Evolutionary conservation across 2,329 filamentous ascomycete genomes (phyloP).

Genomic region (Phialemonium atrogriseum): DNA sequence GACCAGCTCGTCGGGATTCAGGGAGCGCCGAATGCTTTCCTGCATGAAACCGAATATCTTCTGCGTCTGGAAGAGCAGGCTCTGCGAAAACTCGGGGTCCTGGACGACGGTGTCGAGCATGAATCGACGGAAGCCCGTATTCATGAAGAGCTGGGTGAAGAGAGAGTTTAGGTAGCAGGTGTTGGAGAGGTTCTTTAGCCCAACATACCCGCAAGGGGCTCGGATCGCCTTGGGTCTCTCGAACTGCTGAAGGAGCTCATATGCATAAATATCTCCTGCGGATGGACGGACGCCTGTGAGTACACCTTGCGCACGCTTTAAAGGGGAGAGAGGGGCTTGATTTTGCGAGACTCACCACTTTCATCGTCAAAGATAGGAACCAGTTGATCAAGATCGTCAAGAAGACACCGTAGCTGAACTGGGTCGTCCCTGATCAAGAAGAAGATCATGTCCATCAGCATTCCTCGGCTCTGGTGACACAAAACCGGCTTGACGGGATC

Average conservation of each 20-base stretch:
- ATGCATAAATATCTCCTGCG: conserved; percentile 42
- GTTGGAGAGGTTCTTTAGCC: conserved; percentile 84
- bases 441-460: conserved; percentile 53
- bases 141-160: conserved; percentile 94
- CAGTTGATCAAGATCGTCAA: conserved; percentile 42
- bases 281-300: background rate
- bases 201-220: conserved; percentile 73
- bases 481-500: conserved; percentile 28
- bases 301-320: background rate
- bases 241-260: conserved; percentile 52
- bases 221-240: conserved; percentile 63
- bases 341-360: conserved; percentile 25
- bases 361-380: conserved; percentile 38
- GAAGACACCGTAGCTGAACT: conserved; percentile 37
- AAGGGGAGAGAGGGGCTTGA: background rate
- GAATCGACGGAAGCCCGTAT: conserved; percentile 76
- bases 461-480: conserved; percentile 44
- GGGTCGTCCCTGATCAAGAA: conserved; percentile 44
- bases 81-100: conserved; percentile 49
- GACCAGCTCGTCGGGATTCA: conserved; percentile 68
- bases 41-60: conserved; percentile 81
- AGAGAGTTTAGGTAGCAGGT: conserved; percentile 97
- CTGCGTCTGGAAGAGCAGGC: conserved; percentile 68
- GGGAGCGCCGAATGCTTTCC: conserved; percentile 63
- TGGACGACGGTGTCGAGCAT: conserved; percentile 58